Evolutionary conservation across 2,329 filamentous ascomycete genomes (phyloP), one percentile per base, ranked within the genome.

Genomic region (Lachnellula cervina): DNA sequence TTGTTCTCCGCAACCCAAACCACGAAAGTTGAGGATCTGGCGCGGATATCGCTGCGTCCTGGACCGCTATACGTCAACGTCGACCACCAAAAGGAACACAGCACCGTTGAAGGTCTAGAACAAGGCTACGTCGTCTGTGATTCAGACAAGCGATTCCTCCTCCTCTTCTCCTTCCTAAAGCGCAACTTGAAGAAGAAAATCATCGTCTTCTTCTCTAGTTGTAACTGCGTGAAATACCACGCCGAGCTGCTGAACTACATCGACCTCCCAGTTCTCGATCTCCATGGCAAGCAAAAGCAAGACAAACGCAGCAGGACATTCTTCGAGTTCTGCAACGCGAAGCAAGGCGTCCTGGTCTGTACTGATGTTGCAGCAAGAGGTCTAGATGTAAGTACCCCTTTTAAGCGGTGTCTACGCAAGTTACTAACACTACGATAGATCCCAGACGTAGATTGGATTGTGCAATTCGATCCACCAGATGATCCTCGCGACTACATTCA

Each of bases 1-100:
- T 82, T 99, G n/a, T 99, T 99, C 79, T 97, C 91, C 14, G 94
- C 94, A 14, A 99, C 94, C 4, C 94, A 97, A 73, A 99, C 94
- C 3, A 97, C 93, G 54, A 97, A 99, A 76, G 94, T 99, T 64
- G 93, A 97, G 74, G 94, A 99, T 73, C 80, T 99, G 53, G 94
- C 94, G 1, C 82, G 94, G 61, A 96, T 99, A 69, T 99, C 94
- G 4, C 80, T 99, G 48, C 84, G 91, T 37, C 87, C 90, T 0
- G 92, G 93, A 2, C 94, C 94, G 1, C 77, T 99, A 13, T 97
- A 97, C 74, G 94, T 99, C 79, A 97, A 97, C 69, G 94, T 99
- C 56, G 93, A 97, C 69, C 83, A 96, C 71, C 78, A 86, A 67
- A 89, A 95, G 75, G 86, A 95, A 72, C 89, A 90, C 74, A 91